Evolutionary conservation across 192 early-diverging fungal species (phyloP).

Genomic region (Coemansia sp.): DNA sequence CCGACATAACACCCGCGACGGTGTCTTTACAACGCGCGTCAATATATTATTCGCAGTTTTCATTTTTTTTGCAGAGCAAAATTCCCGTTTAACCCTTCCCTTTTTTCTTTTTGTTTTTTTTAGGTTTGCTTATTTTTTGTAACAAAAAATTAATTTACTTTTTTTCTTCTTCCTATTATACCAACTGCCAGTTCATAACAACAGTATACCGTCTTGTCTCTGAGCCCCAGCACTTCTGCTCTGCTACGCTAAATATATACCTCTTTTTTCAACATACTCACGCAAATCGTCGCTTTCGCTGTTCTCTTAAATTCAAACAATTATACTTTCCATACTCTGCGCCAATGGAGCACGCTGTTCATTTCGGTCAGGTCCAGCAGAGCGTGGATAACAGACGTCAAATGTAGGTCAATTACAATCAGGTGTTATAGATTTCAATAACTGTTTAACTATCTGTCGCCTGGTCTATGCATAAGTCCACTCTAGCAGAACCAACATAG

Average conservation of each 20-base stretch:
- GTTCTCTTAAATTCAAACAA: no score
- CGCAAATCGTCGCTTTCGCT: neutral
- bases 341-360: conserved; percentile 40
- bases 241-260: conserved; percentile 1
- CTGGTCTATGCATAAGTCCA: neutral
- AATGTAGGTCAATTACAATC: conserved; percentile 36
- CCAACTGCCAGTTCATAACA: no score
- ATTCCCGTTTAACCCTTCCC: neutral
- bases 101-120: conserved; percentile 4
- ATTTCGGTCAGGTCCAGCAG: conserved; percentile 48
- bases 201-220: no score
- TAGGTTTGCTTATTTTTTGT: conserved; percentile 2
- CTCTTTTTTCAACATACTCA: neutral
- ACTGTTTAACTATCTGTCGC: neutral
- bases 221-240: neutral
- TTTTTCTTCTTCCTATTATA: conserved; percentile 4
- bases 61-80: conserved; percentile 1
- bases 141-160: neutral
- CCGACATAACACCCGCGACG: no score
- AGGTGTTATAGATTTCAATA: neutral
- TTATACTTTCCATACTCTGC: conserved; percentile 3
- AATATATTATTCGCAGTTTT: neutral
- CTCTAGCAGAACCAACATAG: no score
- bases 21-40: no score
- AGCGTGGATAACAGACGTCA: conserved; percentile 50